Evolutionary conservation across 371 early-diverging fungal genomes (phyloP).

Genomic region (Zychaea mexicana): DNA sequence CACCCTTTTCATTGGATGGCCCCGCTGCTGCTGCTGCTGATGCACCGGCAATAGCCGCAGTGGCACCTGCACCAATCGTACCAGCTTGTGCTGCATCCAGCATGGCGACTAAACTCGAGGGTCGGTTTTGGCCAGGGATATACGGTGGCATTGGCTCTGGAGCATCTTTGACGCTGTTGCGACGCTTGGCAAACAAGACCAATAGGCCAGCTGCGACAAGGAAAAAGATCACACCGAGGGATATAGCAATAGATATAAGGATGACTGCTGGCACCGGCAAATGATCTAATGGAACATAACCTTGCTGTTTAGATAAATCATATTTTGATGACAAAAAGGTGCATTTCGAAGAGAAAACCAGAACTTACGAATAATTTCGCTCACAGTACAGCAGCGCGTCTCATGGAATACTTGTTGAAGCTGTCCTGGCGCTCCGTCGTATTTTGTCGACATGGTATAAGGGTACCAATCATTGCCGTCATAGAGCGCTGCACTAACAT

Average conservation of each 20-base stretch:
- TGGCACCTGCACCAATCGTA: slow-evolving; percentile 22
- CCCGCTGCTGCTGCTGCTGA: slow-evolving; percentile 6
- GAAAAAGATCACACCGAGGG: slow-evolving; percentile 67
- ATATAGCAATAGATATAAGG: slow-evolving; percentile 73
- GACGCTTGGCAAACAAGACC: slow-evolving; percentile 29
- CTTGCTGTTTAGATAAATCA: not conserved
- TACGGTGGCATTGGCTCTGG: slow-evolving; percentile 40
- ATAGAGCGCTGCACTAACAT: slow-evolving; percentile 64
- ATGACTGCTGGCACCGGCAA: slow-evolving; percentile 69
- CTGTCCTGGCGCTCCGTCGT: slow-evolving; percentile 29
- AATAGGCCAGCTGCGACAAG: slow-evolving; percentile 53
- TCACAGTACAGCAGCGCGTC: slow-evolving; percentile 24
- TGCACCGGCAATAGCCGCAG: slow-evolving; percentile 17
- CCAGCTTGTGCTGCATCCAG: slow-evolving; percentile 30
- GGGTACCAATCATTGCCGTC: slow-evolving; percentile 69
- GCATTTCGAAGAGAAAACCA: no score
- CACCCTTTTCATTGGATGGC: slow-evolving; percentile 9
- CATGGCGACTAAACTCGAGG: slow-evolving; percentile 29
- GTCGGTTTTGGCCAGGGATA: slow-evolving; percentile 18
- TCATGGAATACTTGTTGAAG: slow-evolving; percentile 30
- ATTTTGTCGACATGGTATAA: slow-evolving; percentile 49
- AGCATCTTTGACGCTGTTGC: slow-evolving; percentile 18
- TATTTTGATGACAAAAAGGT: no score
- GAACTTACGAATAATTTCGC: slow-evolving; percentile 28
- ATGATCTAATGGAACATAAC: slow-evolving; percentile 24